These are phyloP conservation scores for Ganoderma sinense DNA, from an alignment of 1,284 basidiomycete species.

Conservation along the genomic window DNA sequence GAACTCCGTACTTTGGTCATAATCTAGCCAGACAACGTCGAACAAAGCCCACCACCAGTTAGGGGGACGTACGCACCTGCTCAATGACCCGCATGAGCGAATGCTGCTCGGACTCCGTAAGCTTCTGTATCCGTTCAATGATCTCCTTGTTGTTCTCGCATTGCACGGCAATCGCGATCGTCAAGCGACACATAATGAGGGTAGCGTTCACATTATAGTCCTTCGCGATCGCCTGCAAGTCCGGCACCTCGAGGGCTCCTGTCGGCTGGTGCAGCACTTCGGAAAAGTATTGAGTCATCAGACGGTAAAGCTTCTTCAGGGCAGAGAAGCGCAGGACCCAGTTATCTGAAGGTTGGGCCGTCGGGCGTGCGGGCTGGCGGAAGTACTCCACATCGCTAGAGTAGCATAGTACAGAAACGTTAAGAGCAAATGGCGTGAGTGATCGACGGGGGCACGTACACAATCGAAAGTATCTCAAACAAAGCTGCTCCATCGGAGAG, in stretches of 20 bases:
- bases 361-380: slow-evolving; percentile 61
- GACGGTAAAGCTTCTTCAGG: slow-evolving; percentile 85
- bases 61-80: slow-evolving; percentile 54
- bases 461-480: slow-evolving; percentile 73
- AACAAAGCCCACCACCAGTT: neutral
- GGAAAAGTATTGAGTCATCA: slow-evolving; percentile 88
- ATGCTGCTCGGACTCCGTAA: slow-evolving; percentile 84
- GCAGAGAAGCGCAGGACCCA: slow-evolving; percentile 90
- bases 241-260: slow-evolving; percentile 76
- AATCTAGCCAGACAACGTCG: slow-evolving; percentile 51
- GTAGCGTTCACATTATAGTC: slow-evolving; percentile 72
- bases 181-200: slow-evolving; percentile 81
- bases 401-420: slow-evolving; percentile 12
- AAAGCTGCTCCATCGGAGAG: slow-evolving; percentile 79
- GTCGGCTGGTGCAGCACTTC: slow-evolving; percentile 82
- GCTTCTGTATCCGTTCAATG: slow-evolving; percentile 83
- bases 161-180: slow-evolving; percentile 93
- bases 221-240: slow-evolving; percentile 84
- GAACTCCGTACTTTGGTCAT: slow-evolving; percentile 72
- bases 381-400: slow-evolving; percentile 84
- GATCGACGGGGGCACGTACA: slow-evolving; percentile 49
- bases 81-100: slow-evolving; percentile 88
- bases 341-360: slow-evolving; percentile 76
- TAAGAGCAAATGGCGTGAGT: neutral
- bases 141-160: slow-evolving; percentile 86